Conservation (phyloP, 106 monocot species). For the Chionographis japonica region DNA sequence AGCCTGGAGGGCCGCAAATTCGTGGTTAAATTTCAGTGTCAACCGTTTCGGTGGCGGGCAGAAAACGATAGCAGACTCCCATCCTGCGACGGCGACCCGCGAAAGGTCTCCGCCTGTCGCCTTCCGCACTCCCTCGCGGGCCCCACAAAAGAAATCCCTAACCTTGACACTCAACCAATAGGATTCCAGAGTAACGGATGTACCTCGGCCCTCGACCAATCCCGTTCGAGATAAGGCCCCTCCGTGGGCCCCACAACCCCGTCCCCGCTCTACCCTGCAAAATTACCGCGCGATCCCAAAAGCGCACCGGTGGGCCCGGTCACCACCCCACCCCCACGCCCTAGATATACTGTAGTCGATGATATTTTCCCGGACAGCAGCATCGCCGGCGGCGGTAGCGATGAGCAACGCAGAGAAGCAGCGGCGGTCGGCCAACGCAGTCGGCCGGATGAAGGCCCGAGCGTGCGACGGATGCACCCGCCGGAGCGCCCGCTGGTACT, state of each 20-base stretch:
- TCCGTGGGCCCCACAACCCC: constrained; percentile 9
- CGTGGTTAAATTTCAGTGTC: no score
- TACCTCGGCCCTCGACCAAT: constrained; percentile 13
- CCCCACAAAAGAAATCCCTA: no score
- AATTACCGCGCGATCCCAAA: constrained; percentile 17
- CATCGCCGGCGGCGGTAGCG: not conserved
- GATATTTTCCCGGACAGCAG: not conserved
- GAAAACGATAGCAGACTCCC: no score
- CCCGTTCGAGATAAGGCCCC: constrained; percentile 23
- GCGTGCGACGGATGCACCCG: constrained; percentile 70
- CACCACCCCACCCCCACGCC: not conserved
- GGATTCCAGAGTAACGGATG: constrained; percentile 12
- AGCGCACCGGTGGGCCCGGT: constrained; percentile 18
- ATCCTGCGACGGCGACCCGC: no score
- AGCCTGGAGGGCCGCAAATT: no score
- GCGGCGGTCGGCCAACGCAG: constrained; percentile 15
- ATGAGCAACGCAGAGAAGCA: not conserved
- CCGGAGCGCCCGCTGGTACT: constrained; percentile 71
- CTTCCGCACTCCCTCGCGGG: no score
- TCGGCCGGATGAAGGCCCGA: constrained; percentile 50
- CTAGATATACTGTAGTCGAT: no score
- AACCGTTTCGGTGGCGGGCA: no score
- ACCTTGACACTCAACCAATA: constrained; percentile 19
- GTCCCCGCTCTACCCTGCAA: not conserved
- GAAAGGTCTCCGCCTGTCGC: no score